These are phyloP conservation scores for Hanseniaspora nectarophila DNA, from an alignment of 805 yeast genomes.

Conservation along the genomic window DNA sequence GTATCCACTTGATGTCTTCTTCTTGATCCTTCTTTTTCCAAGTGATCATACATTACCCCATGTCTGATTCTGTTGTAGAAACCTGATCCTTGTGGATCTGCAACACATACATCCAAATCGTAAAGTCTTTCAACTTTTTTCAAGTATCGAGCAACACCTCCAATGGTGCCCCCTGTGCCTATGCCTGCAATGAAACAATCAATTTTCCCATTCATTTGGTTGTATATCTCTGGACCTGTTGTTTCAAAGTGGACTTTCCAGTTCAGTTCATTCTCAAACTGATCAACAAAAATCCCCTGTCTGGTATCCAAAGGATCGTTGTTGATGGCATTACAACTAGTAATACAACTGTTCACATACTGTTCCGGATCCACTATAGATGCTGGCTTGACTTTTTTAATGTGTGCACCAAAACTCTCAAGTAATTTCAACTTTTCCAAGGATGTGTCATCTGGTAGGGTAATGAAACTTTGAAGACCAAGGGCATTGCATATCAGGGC, in stretches of 20 bases:
- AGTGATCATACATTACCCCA: constrained; percentile 88
- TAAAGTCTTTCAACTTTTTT: constrained; percentile 35
- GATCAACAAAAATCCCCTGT: constrained; percentile 79
- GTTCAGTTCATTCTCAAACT: constrained; percentile 84
- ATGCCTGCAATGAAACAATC: constrained; percentile 82
- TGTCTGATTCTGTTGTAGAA: constrained; percentile 68
- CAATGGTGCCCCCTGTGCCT: constrained; percentile 93
- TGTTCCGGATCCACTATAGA: constrained; percentile 88
- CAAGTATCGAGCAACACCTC: constrained; percentile 76
- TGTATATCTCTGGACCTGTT: constrained; percentile 89
- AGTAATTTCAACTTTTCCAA: constrained; percentile 66
- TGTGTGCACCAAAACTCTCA: constrained; percentile 62
- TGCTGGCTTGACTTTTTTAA: constrained; percentile 85
- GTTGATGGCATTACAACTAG: constrained; percentile 43
- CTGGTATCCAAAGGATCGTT: constrained; percentile 31
- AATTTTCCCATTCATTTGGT: constrained; percentile 51
- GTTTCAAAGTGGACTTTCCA: constrained; percentile 73
- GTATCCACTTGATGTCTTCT: constrained; percentile 96
- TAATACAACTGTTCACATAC: constrained; percentile 77
- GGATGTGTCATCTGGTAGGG: constrained; percentile 87
- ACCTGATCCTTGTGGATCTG: constrained; percentile 96
- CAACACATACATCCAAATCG: constrained; percentile 46
- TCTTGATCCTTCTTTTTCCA: constrained; percentile 84
- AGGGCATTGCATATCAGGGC: constrained; percentile 80
- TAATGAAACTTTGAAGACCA: constrained; percentile 87